Evolutionary conservation across 2,329 filamentous ascomycete genomes (phyloP), one percentile per base, ranked within the genome.

Genomic region (Ceratocystis eucalypticola): DNA sequence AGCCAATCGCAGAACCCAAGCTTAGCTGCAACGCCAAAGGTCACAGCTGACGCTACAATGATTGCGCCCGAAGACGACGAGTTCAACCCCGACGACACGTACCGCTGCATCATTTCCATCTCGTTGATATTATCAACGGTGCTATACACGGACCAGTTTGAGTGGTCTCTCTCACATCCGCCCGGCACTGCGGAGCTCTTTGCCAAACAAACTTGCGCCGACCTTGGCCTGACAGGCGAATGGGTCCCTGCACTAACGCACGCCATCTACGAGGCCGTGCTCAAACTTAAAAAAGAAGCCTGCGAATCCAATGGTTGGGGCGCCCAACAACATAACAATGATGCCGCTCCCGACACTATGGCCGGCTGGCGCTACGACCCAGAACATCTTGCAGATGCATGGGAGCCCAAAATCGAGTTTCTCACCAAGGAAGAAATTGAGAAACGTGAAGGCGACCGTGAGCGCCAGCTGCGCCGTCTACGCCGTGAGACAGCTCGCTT

Each of bases 351-450:
- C 70, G 86, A 88, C n/a, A 77, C 77, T 1, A 89, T 92, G 68
- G 91, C 92, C 15, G 94, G 94, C 2, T 97, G 94, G 93, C 84
- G 94, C 69, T 96, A 96, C 74, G 94, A 99, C 70, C 89, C 91
- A 2, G 94, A 97, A 72, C 88, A 91, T 68, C 81, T 97, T 2
- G 92, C 84, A 6, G 87, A 89, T 69, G 87, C 89, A 69, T 94
- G 89, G 89, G 88, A 91, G 73, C 88, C 89, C 5, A 90, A 89
- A 77, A 81, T 94, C 7, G 89, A 93, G 74, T 80, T 82, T 0
- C 77, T 99, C 1, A 92, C 88, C 48, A 96, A 96, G 71, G 94
- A 99, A 71, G 94, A 99, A 73, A 97, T 99, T 65, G 94, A 99
- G 76, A 96, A 96, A 78, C 85, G 94, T 33, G 94, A 99, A 75